Base-by-base conservation (phyloP, 139 green algal genomes). In the Coccomyxa sp. region DNA sequence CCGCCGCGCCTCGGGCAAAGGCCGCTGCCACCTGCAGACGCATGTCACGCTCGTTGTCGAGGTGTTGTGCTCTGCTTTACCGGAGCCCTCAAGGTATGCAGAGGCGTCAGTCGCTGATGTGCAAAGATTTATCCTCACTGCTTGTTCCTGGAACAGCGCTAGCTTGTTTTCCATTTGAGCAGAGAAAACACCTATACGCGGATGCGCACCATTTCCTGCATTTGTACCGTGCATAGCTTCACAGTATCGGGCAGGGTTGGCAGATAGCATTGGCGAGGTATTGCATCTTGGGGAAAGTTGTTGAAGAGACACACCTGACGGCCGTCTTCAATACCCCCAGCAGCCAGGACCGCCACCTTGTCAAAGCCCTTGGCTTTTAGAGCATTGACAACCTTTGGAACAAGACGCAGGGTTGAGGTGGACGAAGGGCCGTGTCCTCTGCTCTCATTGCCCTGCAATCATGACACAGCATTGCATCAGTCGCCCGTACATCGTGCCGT, bases 281-380 rank as follows among this genome's bases (percentile, higher is more conserved):
- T n/a, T n/a, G n/a, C n/a, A n/a, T n/a, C n/a, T n/a, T n/a, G n/a
- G n/a, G n/a, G n/a, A n/a, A n/a, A n/a, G n/a, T n/a, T n/a, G n/a
- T n/a, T n/a, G n/a, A n/a, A n/a, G n/a, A n/a, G n/a, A n/a, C 33
- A 27, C 69, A 74, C 69, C 69, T 74, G 69, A 10, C 69, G 69
- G 69, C 69, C 69, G 35, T 74, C 69, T 9, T 8, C 29, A 10
- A 74, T 24, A n/a, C 69, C 34, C 10, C 69, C 69, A 27, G 69
- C 69, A 27, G 69, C 69, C 34, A 74, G 14, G 12, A 74, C 34
- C 22, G 69, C 33, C 24, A 40, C 69, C 8, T 24, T 31, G 14
- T 50, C 14, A 31, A 12, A 31, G 69, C 5, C 29, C 10, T n/a
- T 34, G 9, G 31, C 69, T 27, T 9, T 10, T 10, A 40, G 9